phyloP scores from a whole-genome alignment of 2,329 filamentous ascomycete genomes.

The Xylariaceae sp. region DNA sequence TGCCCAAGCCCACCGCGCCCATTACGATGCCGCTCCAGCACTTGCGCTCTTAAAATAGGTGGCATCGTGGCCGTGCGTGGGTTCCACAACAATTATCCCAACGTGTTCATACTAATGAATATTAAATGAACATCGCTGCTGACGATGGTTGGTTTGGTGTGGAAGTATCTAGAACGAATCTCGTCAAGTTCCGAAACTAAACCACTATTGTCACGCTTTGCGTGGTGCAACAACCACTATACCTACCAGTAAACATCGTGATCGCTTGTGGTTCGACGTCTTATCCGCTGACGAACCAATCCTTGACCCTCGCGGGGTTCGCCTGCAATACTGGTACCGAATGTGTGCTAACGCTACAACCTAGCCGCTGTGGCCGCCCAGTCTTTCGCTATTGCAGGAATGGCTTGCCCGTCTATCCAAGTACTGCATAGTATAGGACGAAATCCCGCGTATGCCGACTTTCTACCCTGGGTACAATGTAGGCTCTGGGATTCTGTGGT shows the following conservation, averaged over 20 bases:
- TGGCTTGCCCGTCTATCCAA: too few species aligned
- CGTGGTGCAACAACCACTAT: too few species aligned
- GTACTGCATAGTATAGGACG: too few species aligned
- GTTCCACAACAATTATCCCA: conserved; percentile 18
- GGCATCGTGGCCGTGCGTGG: not conserved
- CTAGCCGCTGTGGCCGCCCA: conserved; percentile 22
- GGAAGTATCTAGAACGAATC: conserved; percentile 22
- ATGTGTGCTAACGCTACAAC: too few species aligned
- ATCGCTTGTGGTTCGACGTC: conserved; percentile 26
- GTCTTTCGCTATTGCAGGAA: too few species aligned
- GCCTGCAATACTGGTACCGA: conserved; percentile 20
- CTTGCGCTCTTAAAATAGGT: conserved; percentile 8
- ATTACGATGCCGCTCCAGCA: conserved; percentile 7
- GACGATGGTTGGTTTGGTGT: not conserved
- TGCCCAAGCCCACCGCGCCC: conserved; percentile 1
- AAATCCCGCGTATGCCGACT: too few species aligned
- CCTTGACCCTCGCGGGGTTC: conserved; percentile 6
- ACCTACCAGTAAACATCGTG: conserved; percentile 16
- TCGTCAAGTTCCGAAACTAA: conserved; percentile 25
- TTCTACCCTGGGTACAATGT: too few species aligned
- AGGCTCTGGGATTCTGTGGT: too few species aligned
- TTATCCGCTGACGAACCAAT: conserved; percentile 6
- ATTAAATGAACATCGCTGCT: too few species aligned
- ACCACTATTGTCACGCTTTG: too few species aligned
- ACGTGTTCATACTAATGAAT: conserved; percentile 3